Conservation (phyloP, 2,329 filamentous ascomycete genomes). For the Fusarium foetens region DNA sequence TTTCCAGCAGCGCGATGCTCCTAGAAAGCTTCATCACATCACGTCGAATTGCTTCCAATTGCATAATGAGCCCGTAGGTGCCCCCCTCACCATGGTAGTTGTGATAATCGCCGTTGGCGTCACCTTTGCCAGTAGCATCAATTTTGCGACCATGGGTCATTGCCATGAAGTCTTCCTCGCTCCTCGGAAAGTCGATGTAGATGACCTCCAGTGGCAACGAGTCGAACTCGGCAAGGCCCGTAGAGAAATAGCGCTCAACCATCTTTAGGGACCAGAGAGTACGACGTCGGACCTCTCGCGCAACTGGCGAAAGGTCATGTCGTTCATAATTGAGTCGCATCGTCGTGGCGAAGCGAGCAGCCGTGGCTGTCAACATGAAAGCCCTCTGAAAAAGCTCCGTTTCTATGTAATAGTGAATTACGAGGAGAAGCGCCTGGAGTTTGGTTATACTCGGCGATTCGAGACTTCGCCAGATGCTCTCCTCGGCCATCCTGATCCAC, state of each 20-base stretch:
- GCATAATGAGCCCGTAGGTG: not conserved
- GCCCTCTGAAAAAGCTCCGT: not conserved
- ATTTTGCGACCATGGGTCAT: not conserved
- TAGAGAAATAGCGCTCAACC: not conserved
- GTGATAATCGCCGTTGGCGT: accelerated
- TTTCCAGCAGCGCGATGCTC: not conserved
- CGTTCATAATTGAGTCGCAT: not conserved
- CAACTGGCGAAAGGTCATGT: not conserved
- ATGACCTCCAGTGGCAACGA: not conserved
- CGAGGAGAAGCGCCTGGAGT: not conserved
- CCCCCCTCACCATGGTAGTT: not conserved
- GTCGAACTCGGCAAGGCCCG: not conserved
- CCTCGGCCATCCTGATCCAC: not conserved
- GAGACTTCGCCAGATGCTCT: not conserved
- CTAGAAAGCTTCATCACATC: not conserved
- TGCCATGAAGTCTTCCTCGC: not conserved
- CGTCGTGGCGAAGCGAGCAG: not conserved
- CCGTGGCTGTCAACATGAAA: not conserved
- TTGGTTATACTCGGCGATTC: not conserved
- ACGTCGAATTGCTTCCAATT: not conserved
- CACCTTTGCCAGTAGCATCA: not conserved
- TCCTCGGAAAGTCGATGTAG: not conserved
- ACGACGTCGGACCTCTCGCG: not conserved
- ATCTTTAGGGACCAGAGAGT: not conserved
- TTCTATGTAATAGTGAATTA: not conserved